Base-by-base conservation (phyloP, 31 red algal species). In the Odonthalia washingtoniensis region DNA sequence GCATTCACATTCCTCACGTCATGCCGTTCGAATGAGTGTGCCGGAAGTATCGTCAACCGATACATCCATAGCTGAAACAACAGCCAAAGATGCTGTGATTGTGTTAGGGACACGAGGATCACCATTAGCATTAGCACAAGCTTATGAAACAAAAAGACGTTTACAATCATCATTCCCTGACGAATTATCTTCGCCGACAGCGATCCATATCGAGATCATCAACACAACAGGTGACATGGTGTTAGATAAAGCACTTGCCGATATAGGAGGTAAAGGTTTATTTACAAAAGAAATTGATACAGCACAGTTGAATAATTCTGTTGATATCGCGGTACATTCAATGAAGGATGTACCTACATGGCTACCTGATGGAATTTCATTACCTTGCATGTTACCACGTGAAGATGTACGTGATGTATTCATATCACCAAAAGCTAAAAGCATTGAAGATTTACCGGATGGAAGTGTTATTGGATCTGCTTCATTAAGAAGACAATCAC, bases 271-370 rank as follows among this genome's bases (percentile, higher is more conserved):
- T 27, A 99, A 99, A 81, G 98, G 98, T 0, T 82, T 99, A 28
- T 99, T 99, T 53, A 97, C 95, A n/a, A 97, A 96, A 66, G 98
- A 99, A 79, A 99, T 99, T 75, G 98, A 99, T 72, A 77, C 87
- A 63, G 95, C 98, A 16, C 98, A 97, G 72, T 82, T 97, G 24
- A 82, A 89, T 21, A 92, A 90, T 45, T 92, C 97, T 36, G 82
- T 97, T 44, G 98, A 99, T 93, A 99, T 99, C 63, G 98, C 98
- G 5, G 98, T 99, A 61, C 98, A 99, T 79, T 99, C 98, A 24
- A 95, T 99, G 94, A 99, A 99, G 86, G 98, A 99, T 77, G 98
- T 99, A 27, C 98, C 98, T 3, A 97, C 98, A 64, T 97, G 93
- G 90, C 77, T 99, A 30, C 92, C 95, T 5, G 74, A 93, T 26